Evolutionary conservation across 352 stramenopile species (phyloP), one percentile per base, ranked within the genome.

Genomic region (Blastocystis sp.): DNA sequence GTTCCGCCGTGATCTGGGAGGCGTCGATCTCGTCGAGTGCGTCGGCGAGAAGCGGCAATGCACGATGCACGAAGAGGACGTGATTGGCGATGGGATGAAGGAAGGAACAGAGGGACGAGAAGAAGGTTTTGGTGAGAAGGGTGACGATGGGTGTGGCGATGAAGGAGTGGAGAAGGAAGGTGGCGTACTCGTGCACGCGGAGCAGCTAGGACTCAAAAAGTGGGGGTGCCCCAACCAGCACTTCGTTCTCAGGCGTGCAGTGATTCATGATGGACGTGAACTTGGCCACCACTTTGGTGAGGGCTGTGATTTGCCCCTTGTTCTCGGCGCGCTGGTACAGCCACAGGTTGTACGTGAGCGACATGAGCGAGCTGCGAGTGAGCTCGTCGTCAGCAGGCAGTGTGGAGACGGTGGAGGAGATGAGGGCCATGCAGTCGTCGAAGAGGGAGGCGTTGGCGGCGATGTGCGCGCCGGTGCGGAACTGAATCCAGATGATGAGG

Each of bases 401-500:
- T 57, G 6, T 14, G 48, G 48, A 0, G 48, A 57, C 14, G 48
- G 48, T 57, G 48, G 14, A 7, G 48, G 48, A 57, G 48, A 57
- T 57, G 48, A 57, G 6, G 48, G 6, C 0, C 6, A 57, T 7
- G 14, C 48, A 57, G 48, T 57, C 48, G 48, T 7, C 48, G 48
- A 17, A 57, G 6, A 57, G 6, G 48, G 48, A 57, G 48, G 48
- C 14, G 48, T 57, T 57, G 48, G 48, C 48, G 48, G 48, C 48
- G 48, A 57, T n/a, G 38, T 84, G 74, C 0, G 21, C 43, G 4
- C 74, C 74, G 9, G n/a, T 17, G 4, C 28, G 11, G 28, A 45
- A 66, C 60, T 68, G 54, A 10, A 84, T 52, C 74, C 74, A 84
- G 17, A 84, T 68, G 7, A n/a, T 69, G 17, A 84, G 57, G 19